Percentiles rank a stretch among this genome's conserved stretches.
Conservation (phyloP, 352 stramenopile genomes). For the Phytophthora tubulina region DNA sequence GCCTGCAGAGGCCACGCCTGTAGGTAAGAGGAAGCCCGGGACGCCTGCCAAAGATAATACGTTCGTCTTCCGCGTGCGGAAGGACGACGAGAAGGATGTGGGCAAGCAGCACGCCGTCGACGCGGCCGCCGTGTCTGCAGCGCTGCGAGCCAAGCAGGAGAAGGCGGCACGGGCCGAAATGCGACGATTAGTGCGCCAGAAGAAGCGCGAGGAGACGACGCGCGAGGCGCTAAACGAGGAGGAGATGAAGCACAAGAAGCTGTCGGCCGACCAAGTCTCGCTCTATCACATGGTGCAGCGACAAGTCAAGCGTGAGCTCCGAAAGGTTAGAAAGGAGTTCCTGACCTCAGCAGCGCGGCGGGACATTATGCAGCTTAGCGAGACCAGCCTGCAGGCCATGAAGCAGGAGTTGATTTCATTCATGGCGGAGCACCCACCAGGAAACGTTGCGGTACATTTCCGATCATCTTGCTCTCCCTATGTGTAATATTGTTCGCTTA, state of each 20-base stretch:
- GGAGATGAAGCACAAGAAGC: constrained; percentile 47
- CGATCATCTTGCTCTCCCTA: background rate
- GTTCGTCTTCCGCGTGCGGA: constrained; percentile 70
- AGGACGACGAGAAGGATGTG: constrained; percentile 43
- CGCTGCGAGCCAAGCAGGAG: constrained; percentile 60
- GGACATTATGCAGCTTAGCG: constrained; percentile 77
- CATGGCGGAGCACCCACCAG: constrained; percentile 58
- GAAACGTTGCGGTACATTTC: constrained; percentile 51
- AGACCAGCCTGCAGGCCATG: constrained; percentile 72
- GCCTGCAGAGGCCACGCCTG: constrained; percentile 40
- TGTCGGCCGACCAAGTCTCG: constrained; percentile 62
- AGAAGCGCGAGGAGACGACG: constrained; percentile 59
- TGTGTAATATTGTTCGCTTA: constrained; percentile 1
- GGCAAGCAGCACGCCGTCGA: constrained; percentile 44
- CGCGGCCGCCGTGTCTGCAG: constrained; percentile 52
- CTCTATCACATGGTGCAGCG: constrained; percentile 70
- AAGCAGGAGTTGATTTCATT: constrained; percentile 73
- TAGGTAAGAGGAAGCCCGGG: constrained; percentile 31
- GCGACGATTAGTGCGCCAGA: constrained; percentile 50
- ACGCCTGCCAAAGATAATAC: constrained; percentile 39
- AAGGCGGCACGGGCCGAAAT: constrained; percentile 55
- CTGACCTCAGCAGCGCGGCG: constrained; percentile 58
- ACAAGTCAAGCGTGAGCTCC: constrained; percentile 70
- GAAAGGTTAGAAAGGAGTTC: constrained; percentile 77
- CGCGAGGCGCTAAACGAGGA: constrained; percentile 53